phyloP scores from a whole-genome alignment of 345 rosid genomes.

The Arabidopsis suecica region DNA sequence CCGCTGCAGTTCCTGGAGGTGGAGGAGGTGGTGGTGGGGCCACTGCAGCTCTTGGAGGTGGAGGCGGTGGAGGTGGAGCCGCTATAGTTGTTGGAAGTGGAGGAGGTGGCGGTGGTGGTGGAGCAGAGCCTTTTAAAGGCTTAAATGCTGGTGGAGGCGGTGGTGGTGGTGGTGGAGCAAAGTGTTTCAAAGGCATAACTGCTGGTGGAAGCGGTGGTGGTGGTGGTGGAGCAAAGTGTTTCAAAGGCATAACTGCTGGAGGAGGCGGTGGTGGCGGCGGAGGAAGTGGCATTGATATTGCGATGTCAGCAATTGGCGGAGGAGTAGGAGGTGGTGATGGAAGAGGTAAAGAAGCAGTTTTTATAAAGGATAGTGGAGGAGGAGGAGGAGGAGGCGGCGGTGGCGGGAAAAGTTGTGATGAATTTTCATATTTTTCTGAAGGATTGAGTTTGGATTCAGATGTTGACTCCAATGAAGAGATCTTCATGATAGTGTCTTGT shows the following conservation, averaged over 20 bases:
- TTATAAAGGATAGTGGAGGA: slow-evolving; percentile 11
- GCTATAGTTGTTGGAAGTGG: slow-evolving; percentile 18
- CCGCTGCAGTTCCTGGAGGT: not conserved
- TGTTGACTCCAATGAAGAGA: slow-evolving; percentile 31
- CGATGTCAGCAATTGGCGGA: not conserved
- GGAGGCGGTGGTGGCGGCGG: slow-evolving; percentile 27
- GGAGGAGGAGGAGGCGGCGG: slow-evolving; percentile 23
- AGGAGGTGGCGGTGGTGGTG: slow-evolving; percentile 38
- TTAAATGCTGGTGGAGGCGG: slow-evolving; percentile 2
- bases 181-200: slow-evolving; percentile 15
- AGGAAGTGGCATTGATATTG: slow-evolving; percentile 9
- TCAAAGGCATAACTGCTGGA: slow-evolving; percentile 5
- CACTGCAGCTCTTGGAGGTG: slow-evolving; percentile 15
- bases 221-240: slow-evolving; percentile 25
- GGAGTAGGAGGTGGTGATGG: slow-evolving; percentile 29
- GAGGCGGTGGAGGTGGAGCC: slow-evolving; percentile 41
- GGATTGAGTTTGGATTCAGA: slow-evolving; percentile 33
- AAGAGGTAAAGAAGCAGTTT: slow-evolving; percentile 2
- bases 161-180: slow-evolving; percentile 31
- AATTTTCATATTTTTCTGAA: not conserved
- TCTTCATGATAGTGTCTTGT: slow-evolving; percentile 25
- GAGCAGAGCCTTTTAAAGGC: slow-evolving; percentile 19
- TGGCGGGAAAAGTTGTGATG: slow-evolving; percentile 15
- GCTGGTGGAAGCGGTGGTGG: slow-evolving; percentile 27
- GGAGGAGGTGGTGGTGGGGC: slow-evolving; percentile 41